These are phyloP conservation scores for Stagonosporopsis chrysanthemi DNA, from an alignment of 2,329 filamentous ascomycete genomes.

Conservation along the genomic window DNA sequence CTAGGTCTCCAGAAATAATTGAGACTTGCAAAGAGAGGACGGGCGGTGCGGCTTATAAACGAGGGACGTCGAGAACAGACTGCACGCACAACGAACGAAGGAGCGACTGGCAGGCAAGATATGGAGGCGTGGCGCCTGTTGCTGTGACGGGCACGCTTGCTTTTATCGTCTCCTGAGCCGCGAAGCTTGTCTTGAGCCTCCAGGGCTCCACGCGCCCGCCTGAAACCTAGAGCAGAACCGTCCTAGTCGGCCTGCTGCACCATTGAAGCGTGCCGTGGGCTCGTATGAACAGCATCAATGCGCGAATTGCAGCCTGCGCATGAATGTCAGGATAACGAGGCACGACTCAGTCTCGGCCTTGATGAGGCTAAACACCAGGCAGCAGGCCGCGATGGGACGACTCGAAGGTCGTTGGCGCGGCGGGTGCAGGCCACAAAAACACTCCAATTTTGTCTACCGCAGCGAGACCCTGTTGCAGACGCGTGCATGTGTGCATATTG, in stretches of 20 bases:
- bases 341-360: conserved; percentile 7
- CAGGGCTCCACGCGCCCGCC: conserved; percentile 7
- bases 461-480: not conserved
- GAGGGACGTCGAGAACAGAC: conserved; percentile 14
- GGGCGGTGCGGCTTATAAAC: conserved; percentile 8
- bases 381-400: conserved; percentile 4
- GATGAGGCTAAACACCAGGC: conserved; percentile 4
- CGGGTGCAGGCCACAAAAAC: too few relatives aligned
- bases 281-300: conserved; percentile 3
- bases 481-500: too few relatives aligned
- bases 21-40: conserved; percentile 3
- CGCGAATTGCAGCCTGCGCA: conserved; percentile 8
- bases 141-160: conserved; percentile 10
- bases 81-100: conserved; percentile 1
- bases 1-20: conserved; percentile 1
- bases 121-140: conserved; percentile 19
- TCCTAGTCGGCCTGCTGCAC: conserved; percentile 4
- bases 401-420: not conserved
- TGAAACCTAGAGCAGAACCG: conserved; percentile 16
- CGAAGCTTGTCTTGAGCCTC: conserved; percentile 18
- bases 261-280: not conserved
- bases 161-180: conserved; percentile 23
- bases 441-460: too few relatives aligned
- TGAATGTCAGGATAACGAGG: not conserved
- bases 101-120: conserved; percentile 12